Evolutionary conservation across 2,329 filamentous ascomycete species (phyloP), one percentile per base, ranked within the genome.

Genomic region (Diaporthe citri): DNA sequence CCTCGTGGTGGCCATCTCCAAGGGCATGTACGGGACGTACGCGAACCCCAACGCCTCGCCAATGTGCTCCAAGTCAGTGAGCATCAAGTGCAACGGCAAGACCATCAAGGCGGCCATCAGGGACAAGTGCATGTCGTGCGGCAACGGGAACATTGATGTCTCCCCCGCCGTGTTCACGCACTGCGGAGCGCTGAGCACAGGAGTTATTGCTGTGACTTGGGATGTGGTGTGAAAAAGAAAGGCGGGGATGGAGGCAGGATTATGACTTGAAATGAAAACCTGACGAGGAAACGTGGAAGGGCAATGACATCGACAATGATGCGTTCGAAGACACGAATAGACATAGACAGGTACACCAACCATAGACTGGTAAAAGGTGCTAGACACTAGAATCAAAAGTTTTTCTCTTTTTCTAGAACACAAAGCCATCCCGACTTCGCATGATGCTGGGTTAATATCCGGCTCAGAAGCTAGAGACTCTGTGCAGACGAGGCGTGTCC

Each of bases 1-100:
- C 55, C 39, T 74, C 25, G 56, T 75, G 15, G 74, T 74, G 13
- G 74, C 74, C 25, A 46, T 75, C 17, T 43, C 69, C 15, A 31
- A 62, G 22, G 4, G 28, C 12, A 62, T 75, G 39, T 75, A 59
- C 60, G 73, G 73, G 8, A 75, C 69, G 1, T 60, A 46, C 31
- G 59, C 73, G 25, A 75, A 72, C 69, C 73, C 73, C 13, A 75
- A 75, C 69, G 20, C 73, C 2, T 75, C 73, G 34, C 69, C 73
- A 8, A 64, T 59, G 69, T 75, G 73, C 69, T 7, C 59, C 31
- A 46, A 72, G 59, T 48, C 57, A 3, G 55, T 51, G 12, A 72
- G 34, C 69, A 75, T 75, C 69, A 72, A 36, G 10, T 62, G 46
- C 46, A 55, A 55, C 59, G 59, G 69, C 34, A 72, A 72, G 73